phyloP scores from a whole-genome alignment of 1,139 yeast species.

The Blastobotrys ciferrii region DNA sequence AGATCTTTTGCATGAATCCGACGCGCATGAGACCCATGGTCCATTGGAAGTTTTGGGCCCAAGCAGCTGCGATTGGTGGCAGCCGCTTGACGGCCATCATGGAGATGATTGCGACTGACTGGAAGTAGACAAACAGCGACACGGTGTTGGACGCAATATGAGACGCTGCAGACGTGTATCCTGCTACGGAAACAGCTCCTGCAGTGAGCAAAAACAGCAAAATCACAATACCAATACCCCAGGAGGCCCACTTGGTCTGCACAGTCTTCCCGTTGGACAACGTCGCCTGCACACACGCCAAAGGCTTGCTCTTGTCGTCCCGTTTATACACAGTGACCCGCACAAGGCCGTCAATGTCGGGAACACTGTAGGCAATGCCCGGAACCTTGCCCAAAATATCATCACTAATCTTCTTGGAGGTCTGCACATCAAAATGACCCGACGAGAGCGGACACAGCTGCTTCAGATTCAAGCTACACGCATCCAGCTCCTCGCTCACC shows the following conservation, averaged over 20 bases:
- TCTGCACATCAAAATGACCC: constrained; percentile 76
- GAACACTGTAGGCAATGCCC: constrained; percentile 80
- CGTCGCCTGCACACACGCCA: constrained; percentile 93
- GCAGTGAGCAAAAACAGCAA: constrained; percentile 86
- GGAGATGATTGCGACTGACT: constrained; percentile 84
- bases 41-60: constrained; percentile 98
- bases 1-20: constrained; percentile 78
- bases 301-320: constrained; percentile 43
- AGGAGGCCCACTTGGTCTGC: constrained; percentile 88
- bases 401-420: constrained; percentile 42
- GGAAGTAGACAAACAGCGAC: constrained; percentile 90
- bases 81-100: constrained; percentile 94
- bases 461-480: constrained; percentile 54
- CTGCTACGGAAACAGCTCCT: constrained; percentile 81
- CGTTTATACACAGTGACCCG: constrained; percentile 62
- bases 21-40: constrained; percentile 84
- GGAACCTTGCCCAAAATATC: constrained; percentile 57
- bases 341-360: constrained; percentile 92
- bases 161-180: constrained; percentile 91
- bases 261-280: constrained; percentile 90
- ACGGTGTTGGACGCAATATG: constrained; percentile 95
- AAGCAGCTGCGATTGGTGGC: constrained; percentile 97
- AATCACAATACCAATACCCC: constrained; percentile 95
- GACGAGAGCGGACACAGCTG: constrained; percentile 80
- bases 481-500: constrained; percentile 52